Percentiles rank a stretch among this genome's conserved stretches.
Evolutionary conservation across 1,139 yeast genomes (phyloP).

Genomic region (Geotrichum cucujoidarum): DNA sequence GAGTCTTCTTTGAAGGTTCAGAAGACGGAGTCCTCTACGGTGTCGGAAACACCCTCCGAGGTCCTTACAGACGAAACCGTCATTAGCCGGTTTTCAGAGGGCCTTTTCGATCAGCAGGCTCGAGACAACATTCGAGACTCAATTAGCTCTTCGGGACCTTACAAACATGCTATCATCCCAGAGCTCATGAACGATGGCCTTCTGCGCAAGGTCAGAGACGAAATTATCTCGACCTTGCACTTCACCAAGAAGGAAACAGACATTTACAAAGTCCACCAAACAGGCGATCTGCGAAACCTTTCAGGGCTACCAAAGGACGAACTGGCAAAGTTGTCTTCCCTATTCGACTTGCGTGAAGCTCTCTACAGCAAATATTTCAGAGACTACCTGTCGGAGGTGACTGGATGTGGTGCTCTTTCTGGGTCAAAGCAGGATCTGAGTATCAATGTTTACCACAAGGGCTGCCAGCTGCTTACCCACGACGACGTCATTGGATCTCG

Average conservation of each 20-base stretch:
- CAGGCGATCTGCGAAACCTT: constrained; percentile 91
- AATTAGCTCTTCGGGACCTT: constrained; percentile 58
- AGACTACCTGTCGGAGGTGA: constrained; percentile 70
- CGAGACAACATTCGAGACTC: constrained; percentile 19
- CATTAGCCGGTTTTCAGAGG: constrained; percentile 8
- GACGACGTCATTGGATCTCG: constrained; percentile 97
- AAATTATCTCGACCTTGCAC: constrained; percentile 75
- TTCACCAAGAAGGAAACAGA: constrained; percentile 96
- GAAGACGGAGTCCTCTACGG: neutral
- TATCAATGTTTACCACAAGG: constrained; percentile 82
- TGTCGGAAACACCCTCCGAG: neutral
- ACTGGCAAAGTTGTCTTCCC: constrained; percentile 62
- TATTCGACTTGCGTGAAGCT: constrained; percentile 75
- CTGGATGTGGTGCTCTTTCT: constrained; percentile 85
- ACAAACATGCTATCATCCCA: constrained; percentile 80
- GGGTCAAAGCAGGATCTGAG: constrained; percentile 90
- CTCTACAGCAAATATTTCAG: constrained; percentile 83
- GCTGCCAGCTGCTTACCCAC: constrained; percentile 90
- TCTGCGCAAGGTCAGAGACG: constrained; percentile 72
- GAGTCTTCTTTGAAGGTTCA: neutral
- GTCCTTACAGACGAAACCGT: neutral
- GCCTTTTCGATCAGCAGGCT: constrained; percentile 10
- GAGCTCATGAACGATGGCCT: constrained; percentile 71
- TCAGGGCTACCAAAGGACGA: constrained; percentile 81
- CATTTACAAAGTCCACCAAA: constrained; percentile 88